These are phyloP conservation scores for Dipsacomyces acuminosporus DNA, from an alignment of 371 early-diverging fungal species.

Conservation along the genomic window DNA sequence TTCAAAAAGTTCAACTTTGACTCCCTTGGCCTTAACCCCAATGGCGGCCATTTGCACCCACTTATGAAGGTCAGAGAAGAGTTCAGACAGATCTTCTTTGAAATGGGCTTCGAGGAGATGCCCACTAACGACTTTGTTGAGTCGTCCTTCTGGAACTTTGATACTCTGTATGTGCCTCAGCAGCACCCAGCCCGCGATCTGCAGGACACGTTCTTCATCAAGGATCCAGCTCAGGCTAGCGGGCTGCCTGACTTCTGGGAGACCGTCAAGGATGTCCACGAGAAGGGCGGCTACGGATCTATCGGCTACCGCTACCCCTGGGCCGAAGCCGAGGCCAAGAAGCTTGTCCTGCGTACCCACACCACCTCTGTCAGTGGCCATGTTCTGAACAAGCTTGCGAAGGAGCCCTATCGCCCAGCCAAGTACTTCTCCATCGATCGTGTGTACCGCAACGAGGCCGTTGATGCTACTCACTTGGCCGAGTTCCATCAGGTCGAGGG, in stretches of 20 bases:
- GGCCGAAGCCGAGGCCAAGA: slow-evolving; percentile 94
- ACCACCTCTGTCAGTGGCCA: slow-evolving; percentile 96
- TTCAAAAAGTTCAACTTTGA: slow-evolving; percentile 99
- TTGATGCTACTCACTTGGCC: slow-evolving; percentile 99
- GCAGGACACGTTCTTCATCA: slow-evolving; percentile 99
- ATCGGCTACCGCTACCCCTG: slow-evolving; percentile 95
- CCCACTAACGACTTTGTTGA: slow-evolving; percentile 98
- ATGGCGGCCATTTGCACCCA: slow-evolving; percentile 96
- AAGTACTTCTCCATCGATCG: slow-evolving; percentile 99
- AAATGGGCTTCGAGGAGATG: slow-evolving; percentile 99
- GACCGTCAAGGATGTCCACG: slow-evolving; percentile 90
- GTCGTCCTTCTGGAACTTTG: slow-evolving; percentile 99
- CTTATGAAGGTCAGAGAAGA: slow-evolving; percentile 99
- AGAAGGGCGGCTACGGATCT: slow-evolving; percentile 95
- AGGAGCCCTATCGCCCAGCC: slow-evolving; percentile 79
- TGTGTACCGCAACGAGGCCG: slow-evolving; percentile 99
- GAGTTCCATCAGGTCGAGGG: slow-evolving; percentile 99
- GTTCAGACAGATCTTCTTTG: slow-evolving; percentile 99
- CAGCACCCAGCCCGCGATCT: slow-evolving; percentile 99
- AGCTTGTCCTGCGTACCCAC: slow-evolving; percentile 97
- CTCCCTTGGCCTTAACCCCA: slow-evolving; percentile 78
- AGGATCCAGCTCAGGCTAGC: slow-evolving; percentile 68
- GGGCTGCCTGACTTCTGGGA: slow-evolving; percentile 85
- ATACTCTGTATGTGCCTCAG: slow-evolving; percentile 99
- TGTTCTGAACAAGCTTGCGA: slow-evolving; percentile 91